A percentile compares a stretch with the other conserved stretches of the same genome.
Evolutionary conservation across 164 flowering plant species (phyloP).

Genomic region (Annona cherimola): DNA sequence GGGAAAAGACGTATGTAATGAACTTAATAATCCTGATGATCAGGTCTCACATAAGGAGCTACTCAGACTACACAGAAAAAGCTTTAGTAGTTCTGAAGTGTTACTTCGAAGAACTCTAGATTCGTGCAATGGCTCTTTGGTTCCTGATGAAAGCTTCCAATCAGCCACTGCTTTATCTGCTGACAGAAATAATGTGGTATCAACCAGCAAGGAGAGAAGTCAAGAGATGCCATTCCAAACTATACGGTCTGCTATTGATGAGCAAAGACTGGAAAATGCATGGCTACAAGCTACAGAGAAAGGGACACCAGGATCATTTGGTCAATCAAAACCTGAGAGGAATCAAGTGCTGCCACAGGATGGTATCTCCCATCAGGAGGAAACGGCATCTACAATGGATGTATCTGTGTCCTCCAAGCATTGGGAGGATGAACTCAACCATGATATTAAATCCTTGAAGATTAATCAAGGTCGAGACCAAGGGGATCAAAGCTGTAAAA

Average conservation of each 20-base stretch:
- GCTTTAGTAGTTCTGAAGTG: slow-evolving; percentile 26
- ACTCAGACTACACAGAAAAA: slow-evolving; percentile 18
- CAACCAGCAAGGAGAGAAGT: slow-evolving; percentile 27
- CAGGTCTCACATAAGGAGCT: slow-evolving; percentile 19
- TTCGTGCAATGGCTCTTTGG: slow-evolving; percentile 18
- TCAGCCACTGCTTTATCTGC: slow-evolving; percentile 16
- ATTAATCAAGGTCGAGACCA: slow-evolving; percentile 27
- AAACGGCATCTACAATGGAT: slow-evolving; percentile 28
- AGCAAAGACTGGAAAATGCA: slow-evolving; percentile 84
- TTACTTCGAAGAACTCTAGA: slow-evolving; percentile 20
- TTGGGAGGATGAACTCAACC: slow-evolving; percentile 58
- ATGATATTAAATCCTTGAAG: slow-evolving; percentile 45
- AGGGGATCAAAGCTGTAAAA: slow-evolving; percentile 43
- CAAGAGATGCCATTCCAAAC: slow-evolving; percentile 58
- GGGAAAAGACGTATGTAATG: slow-evolving; percentile 10
- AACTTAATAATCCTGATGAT: slow-evolving; percentile 14
- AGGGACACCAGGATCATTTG: slow-evolving; percentile 59
- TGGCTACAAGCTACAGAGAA: slow-evolving; percentile 88
- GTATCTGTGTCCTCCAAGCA: slow-evolving; percentile 36
- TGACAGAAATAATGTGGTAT: slow-evolving; percentile 23
- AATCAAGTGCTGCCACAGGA: slow-evolving; percentile 93
- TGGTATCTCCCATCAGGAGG: slow-evolving; percentile 31
- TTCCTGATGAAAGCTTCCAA: slow-evolving; percentile 17
- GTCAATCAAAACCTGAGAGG: slow-evolving; percentile 66
- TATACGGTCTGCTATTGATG: slow-evolving; percentile 69